A percentile compares a stretch with the other conserved stretches of the same genome.
Evolutionary conservation across 768 basidiomycete genomes (phyloP).

Genomic region (Rhizopogon vesiculosus): DNA sequence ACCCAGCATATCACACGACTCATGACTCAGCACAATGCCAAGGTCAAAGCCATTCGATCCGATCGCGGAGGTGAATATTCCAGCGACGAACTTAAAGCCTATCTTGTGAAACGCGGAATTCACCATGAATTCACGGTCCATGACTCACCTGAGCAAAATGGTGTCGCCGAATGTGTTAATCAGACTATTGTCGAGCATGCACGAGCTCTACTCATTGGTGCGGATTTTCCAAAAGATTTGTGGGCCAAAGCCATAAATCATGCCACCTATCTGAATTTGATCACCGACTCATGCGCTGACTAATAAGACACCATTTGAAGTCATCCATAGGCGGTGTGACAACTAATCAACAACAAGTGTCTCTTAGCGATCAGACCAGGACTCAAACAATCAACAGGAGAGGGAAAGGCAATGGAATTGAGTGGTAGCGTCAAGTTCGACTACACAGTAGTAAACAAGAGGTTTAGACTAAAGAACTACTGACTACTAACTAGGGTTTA

Average conservation of each 20-base stretch:
- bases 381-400: no score
- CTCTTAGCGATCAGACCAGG: no score
- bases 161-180: constrained; percentile 23
- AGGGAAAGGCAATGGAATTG: no score
- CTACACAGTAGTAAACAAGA: no score
- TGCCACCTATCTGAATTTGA: constrained; percentile 17
- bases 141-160: constrained; percentile 23
- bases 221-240: constrained; percentile 14
- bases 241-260: constrained; percentile 22
- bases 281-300: constrained; percentile 12
- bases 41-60: constrained; percentile 13
- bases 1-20: constrained; percentile 20
- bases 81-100: constrained; percentile 11
- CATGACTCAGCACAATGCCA: constrained; percentile 17
- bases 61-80: constrained; percentile 25
- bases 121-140: no score
- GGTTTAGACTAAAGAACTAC: no score
- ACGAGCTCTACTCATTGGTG: constrained; percentile 13
- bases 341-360: no score
- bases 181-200: constrained; percentile 14
- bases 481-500: no score
- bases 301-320: constrained; percentile 22
- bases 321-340: constrained; percentile 2
- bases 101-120: constrained; percentile 17
- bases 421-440: no score